phyloP scores from a whole-genome alignment of 2,329 filamentous ascomycete genomes.

The Colletotrichum sp. region DNA sequence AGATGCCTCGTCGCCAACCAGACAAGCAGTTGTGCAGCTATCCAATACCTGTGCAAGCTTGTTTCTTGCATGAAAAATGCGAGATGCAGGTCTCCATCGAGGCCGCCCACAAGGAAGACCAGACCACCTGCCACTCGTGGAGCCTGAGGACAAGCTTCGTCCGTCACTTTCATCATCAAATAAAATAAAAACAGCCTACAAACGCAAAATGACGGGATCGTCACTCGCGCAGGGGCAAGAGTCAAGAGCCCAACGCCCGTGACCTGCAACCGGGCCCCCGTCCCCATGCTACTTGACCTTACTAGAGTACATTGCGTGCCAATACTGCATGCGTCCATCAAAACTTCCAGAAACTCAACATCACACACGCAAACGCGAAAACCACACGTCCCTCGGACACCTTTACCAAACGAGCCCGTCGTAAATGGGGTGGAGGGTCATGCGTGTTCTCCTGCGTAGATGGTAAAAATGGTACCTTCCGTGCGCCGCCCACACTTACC shows the following conservation, averaged over 20 bases:
- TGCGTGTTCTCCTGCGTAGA: background rate
- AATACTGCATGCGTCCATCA: background rate
- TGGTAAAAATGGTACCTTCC: background rate
- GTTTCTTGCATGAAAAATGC: background rate
- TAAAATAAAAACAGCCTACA: background rate
- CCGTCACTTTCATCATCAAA: background rate
- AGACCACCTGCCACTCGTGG: background rate
- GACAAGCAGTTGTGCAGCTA: constrained; percentile 3
- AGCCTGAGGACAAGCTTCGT: background rate
- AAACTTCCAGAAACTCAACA: background rate
- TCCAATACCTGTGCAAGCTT: background rate
- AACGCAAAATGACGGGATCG: background rate
- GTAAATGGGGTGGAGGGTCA: background rate
- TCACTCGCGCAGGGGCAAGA: background rate
- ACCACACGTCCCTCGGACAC: constrained; percentile 15
- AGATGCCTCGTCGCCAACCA: constrained; percentile 12
- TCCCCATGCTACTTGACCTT: background rate
- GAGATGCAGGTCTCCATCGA: background rate
- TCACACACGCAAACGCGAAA: constrained; percentile 8
- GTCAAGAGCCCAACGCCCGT: background rate
- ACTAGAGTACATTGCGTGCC: background rate
- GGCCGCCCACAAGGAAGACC: background rate
- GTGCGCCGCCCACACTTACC: background rate
- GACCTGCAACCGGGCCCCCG: background rate
- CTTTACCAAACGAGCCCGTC: background rate